Conservation (phyloP, 208 protist genomes). For the Angomonas desouzai region DNA sequence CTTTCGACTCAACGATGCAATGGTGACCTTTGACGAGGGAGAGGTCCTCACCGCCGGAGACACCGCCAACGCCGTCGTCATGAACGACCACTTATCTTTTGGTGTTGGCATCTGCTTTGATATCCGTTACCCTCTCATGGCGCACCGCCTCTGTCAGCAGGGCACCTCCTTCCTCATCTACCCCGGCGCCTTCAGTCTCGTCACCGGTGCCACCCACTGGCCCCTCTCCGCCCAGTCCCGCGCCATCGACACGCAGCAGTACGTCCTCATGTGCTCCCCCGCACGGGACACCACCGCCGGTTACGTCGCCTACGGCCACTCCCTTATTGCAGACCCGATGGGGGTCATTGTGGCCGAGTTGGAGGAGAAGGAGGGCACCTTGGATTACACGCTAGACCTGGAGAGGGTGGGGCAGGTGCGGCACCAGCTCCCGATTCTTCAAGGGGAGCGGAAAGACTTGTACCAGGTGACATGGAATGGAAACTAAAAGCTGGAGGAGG, state of each 20-base stretch:
- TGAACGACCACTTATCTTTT: slow-evolving; percentile 67
- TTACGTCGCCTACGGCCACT: slow-evolving; percentile 97
- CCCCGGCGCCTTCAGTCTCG: slow-evolving; percentile 98
- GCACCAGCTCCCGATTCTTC: no score
- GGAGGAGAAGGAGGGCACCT: slow-evolving; percentile 67
- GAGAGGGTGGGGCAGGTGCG: no score
- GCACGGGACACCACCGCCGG: slow-evolving; percentile 83
- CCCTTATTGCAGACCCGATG: slow-evolving; percentile 92
- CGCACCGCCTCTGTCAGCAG: slow-evolving; percentile 54
- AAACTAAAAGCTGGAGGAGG: no score
- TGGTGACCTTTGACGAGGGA: slow-evolving; percentile 93
- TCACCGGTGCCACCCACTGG: slow-evolving; percentile 98
- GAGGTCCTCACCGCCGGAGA: slow-evolving; percentile 93
- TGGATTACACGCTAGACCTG: slow-evolving; percentile 33
- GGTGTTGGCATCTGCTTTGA: slow-evolving; percentile 99
- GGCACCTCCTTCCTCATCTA: slow-evolving; percentile 93
- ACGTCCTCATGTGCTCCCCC: slow-evolving; percentile 92
- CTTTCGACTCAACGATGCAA: slow-evolving; percentile 96
- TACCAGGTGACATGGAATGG: no score
- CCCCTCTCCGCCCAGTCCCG: slow-evolving; percentile 90
- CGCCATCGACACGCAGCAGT: slow-evolving; percentile 95
- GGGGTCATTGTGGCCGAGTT: slow-evolving; percentile 60
- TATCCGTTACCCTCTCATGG: slow-evolving; percentile 96
- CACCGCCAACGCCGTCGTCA: slow-evolving; percentile 32
- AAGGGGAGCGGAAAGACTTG: no score